Evolutionary conservation across 306 rosid genomes (phyloP).

Genomic region (Prunus davidiana): DNA sequence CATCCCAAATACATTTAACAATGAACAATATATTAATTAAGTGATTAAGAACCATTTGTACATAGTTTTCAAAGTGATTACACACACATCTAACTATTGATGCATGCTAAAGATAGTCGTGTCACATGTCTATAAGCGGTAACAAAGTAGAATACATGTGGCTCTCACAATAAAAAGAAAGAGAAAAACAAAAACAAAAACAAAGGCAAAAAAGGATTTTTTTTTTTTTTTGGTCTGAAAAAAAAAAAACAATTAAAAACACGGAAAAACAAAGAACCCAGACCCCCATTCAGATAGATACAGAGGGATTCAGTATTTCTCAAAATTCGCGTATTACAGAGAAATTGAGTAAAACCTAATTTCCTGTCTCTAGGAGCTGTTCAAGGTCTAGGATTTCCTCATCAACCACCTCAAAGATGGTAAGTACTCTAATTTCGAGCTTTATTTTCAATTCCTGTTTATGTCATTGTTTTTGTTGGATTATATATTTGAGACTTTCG

Average conservation of each 20-base stretch:
- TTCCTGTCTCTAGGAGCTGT: constrained; percentile 9
- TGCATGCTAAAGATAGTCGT: too few species aligned
- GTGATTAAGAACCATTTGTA: too few species aligned
- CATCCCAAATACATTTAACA: too few species aligned
- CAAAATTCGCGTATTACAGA: background rate
- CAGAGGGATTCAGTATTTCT: background rate
- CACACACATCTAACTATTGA: too few species aligned
- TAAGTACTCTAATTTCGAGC: constrained; percentile 7
- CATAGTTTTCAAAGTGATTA: too few species aligned
- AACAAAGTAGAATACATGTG: too few species aligned
- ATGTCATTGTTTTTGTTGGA: background rate
- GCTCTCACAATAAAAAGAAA: background rate
- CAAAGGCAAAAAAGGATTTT: background rate
- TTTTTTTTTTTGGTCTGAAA: too few species aligned
- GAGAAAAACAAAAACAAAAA: background rate
- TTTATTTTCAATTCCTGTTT: background rate
- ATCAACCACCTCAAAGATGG: constrained; percentile 20
- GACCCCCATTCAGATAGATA: background rate
- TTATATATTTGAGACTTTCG: background rate
- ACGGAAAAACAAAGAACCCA: background rate
- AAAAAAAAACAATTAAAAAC: background rate
- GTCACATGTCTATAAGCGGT: too few species aligned
- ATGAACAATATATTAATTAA: too few species aligned
- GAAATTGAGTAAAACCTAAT: constrained; percentile 23
- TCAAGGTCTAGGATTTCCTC: background rate